phyloP scores from a whole-genome alignment of 768 basidiomycete genomes.

The Tylopilus rubrobrunneus region DNA sequence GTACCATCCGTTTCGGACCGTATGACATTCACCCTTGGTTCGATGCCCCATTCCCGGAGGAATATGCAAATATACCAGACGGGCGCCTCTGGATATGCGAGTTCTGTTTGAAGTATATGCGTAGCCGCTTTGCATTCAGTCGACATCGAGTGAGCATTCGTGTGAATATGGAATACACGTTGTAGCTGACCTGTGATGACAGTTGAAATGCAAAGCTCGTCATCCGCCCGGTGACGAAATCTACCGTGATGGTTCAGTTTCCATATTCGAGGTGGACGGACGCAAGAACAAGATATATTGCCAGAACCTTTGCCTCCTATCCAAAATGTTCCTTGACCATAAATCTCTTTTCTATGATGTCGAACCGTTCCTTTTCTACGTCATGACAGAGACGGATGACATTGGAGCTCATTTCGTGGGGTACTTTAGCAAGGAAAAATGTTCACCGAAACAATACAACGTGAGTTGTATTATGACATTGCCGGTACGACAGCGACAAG shows the following conservation, averaged over 20 bases:
- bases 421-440: slow-evolving; percentile 98
- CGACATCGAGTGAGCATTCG: slow-evolving; percentile 72
- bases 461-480: slow-evolving; percentile 99
- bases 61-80: slow-evolving; percentile 89
- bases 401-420: slow-evolving; percentile 92
- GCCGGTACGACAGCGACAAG: slow-evolving; percentile 88
- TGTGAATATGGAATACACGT: not conserved
- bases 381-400: slow-evolving; percentile 90
- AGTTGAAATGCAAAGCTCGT: slow-evolving; percentile 93
- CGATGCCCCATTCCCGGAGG: slow-evolving; percentile 97
- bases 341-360: slow-evolving; percentile 99
- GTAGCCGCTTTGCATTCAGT: slow-evolving; percentile 80
- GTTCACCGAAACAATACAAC: slow-evolving; percentile 93
- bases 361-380: slow-evolving; percentile 98
- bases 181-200: slow-evolving; percentile 14
- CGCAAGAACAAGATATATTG: slow-evolving; percentile 99
- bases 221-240: slow-evolving; percentile 99
- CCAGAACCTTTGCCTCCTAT: slow-evolving; percentile 94
- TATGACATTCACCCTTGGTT: slow-evolving; percentile 98
- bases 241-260: slow-evolving; percentile 83
- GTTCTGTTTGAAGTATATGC: slow-evolving; percentile 98
- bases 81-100: slow-evolving; percentile 96
- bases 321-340: slow-evolving; percentile 99
- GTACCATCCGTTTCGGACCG: slow-evolving; percentile 82
- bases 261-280: slow-evolving; percentile 97